Conservation (phyloP, 495 filamentous ascomycete genomes). For the Acidomyces sp. region DNA sequence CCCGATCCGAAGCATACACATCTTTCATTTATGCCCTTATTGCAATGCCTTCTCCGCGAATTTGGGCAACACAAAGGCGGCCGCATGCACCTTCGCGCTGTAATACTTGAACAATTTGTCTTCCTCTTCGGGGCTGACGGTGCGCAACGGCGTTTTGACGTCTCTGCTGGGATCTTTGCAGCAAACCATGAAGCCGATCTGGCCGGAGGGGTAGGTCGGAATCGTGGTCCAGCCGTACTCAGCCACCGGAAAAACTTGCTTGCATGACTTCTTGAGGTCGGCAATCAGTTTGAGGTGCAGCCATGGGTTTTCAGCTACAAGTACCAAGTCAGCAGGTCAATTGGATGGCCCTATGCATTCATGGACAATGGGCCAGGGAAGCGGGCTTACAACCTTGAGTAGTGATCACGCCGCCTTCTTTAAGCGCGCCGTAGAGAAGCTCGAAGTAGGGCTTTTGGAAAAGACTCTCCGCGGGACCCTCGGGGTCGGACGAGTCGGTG, state of each 20-base stretch:
- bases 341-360: not conserved
- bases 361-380: not conserved
- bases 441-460: constrained; percentile 99
- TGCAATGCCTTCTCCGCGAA: constrained; percentile 71
- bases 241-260: constrained; percentile 89
- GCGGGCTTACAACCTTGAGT: constrained; percentile 93
- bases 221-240: constrained; percentile 99
- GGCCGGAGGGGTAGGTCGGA: constrained; percentile 96
- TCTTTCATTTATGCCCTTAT: too few species aligned
- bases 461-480: constrained; percentile 85
- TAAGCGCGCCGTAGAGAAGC: constrained; percentile 73
- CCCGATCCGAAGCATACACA: too few species aligned
- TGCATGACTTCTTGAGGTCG: constrained; percentile 87
- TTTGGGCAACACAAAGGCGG: constrained; percentile 81
- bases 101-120: constrained; percentile 86
- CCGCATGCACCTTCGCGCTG: constrained; percentile 87
- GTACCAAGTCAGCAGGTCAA: constrained; percentile 24
- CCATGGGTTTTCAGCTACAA: constrained; percentile 95
- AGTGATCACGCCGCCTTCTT: constrained; percentile 94
- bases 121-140: constrained; percentile 76
- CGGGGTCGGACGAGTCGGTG: constrained; percentile 94
- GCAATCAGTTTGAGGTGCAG: constrained; percentile 85
- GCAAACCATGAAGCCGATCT: constrained; percentile 99
- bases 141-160: constrained; percentile 68
- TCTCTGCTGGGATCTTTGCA: constrained; percentile 79